phyloP scores from a whole-genome alignment of 164 flowering plant genomes.

The Liriodendron chinense region DNA sequence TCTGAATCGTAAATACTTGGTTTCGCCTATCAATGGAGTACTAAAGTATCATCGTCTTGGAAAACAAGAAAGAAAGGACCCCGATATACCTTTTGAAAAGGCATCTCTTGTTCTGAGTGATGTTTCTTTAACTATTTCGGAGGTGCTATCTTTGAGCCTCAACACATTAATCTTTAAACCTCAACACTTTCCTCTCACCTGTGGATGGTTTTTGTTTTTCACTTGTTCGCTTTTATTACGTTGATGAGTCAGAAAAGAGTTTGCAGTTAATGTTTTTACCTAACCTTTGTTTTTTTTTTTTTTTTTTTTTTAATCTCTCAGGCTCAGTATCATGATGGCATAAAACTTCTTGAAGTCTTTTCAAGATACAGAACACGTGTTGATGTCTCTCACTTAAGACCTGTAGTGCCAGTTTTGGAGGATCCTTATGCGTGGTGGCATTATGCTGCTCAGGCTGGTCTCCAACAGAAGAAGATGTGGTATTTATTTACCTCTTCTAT shows the following conservation, averaged over 20 bases:
- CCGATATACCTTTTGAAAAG: slow-evolving; percentile 84
- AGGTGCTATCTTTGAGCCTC: slow-evolving; percentile 47
- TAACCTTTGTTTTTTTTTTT: not conserved
- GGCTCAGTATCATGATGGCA: slow-evolving; percentile 95
- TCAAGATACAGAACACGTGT: slow-evolving; percentile 76
- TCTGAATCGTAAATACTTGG: slow-evolving; percentile 62
- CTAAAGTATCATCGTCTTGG: slow-evolving; percentile 95
- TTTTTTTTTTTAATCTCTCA: slow-evolving; percentile 24
- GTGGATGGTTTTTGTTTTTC: not conserved
- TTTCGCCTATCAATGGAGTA: slow-evolving; percentile 90
- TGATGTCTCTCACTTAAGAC: slow-evolving; percentile 89
- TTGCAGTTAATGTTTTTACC: not conserved
- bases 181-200: not conserved
- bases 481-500: slow-evolving; percentile 20
- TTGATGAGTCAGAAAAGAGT: not conserved
- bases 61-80: slow-evolving; percentile 85
- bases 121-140: slow-evolving; percentile 78
- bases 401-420: slow-evolving; percentile 55
- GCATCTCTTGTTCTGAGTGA: slow-evolving; percentile 75
- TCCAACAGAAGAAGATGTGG: slow-evolving; percentile 91
- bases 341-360: slow-evolving; percentile 81
- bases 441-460: slow-evolving; percentile 76
- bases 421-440: slow-evolving; percentile 79
- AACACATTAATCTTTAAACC: not conserved
- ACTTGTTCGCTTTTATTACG: not conserved